These are phyloP conservation scores for Phanerochaete carnosa DNA, from an alignment of 768 basidiomycete genomes.

Conservation along the genomic window DNA sequence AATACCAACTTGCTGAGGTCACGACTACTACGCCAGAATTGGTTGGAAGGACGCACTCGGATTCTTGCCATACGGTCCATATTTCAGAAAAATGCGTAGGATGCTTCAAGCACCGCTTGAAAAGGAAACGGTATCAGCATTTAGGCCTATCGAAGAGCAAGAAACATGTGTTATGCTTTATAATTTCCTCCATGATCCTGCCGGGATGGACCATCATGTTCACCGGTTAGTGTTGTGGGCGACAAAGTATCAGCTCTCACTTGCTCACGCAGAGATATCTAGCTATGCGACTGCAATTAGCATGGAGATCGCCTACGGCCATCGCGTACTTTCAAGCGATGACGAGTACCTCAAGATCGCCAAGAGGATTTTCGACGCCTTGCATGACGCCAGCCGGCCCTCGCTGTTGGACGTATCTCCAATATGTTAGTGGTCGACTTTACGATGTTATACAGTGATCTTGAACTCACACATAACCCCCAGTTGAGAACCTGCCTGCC, in stretches of 20 bases:
- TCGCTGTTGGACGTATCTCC: background rate
- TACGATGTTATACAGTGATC: too few species aligned
- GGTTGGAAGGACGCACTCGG: slow-evolving; percentile 17
- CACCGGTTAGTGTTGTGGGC: background rate
- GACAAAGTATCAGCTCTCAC: background rate
- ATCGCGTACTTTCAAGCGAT: slow-evolving; percentile 26
- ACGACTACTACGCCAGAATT: slow-evolving; percentile 9
- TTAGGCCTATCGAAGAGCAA: slow-evolving; percentile 20
- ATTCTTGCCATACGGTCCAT: slow-evolving; percentile 17
- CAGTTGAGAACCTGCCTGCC: slow-evolving; percentile 3
- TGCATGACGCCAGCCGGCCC: background rate
- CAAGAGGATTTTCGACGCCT: slow-evolving; percentile 9
- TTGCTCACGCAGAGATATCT: background rate
- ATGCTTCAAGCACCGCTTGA: background rate
- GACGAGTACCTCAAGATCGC: slow-evolving; percentile 27
- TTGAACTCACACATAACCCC: background rate
- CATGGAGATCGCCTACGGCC: slow-evolving; percentile 31
- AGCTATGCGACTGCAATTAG: slow-evolving; percentile 25
- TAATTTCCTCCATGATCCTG: slow-evolving; percentile 23
- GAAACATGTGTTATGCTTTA: slow-evolving; percentile 24
- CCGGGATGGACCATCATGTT: slow-evolving; percentile 14
- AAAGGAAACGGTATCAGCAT: slow-evolving; percentile 14
- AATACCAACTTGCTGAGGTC: background rate
- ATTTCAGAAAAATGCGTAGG: slow-evolving; percentile 16
- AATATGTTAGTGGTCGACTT: background rate